Base-by-base conservation (phyloP, 1,139 yeast species). In the Suhomyces choctaworum region DNA sequence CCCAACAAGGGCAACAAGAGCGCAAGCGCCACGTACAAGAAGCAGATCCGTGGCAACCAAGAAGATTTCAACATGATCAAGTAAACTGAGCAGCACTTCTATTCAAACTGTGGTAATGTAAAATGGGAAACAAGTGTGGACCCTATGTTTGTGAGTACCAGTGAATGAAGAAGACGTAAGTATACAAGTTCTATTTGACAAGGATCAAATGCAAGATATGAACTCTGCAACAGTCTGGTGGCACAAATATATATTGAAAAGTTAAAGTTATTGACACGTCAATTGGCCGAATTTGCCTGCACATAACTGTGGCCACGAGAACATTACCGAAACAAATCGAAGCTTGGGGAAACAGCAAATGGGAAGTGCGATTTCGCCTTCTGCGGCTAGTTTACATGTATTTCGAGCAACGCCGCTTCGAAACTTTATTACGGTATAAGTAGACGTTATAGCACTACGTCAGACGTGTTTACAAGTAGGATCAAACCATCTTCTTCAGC, bases 21-120 rank as follows among this genome's bases (percentile, higher is more conserved):
- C 32, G 53, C 53, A 25, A 47, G 41, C 32, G 46, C 46, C 46
- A 49, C 51, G 39, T 48, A 48, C 22, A 48, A 46, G 29, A 48
- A 36, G 25, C 51, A 49, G 33, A 47, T 33, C 27, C 48, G 47
- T 37, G 52, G 51, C 32, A 48, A 47, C 52, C 52, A 48, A 26
- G 45, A 37, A 22, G 41, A 35, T 29, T 44, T 47, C 39, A 46
- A 32, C 45, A 39, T 46, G 34, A 29, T 35, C 26, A n/a, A 9
- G 12, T 22, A 22, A 7, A 9, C 7, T 22, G 24, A 22, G 5
- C 10, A n/a, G 24, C 7, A 7, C 10, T n/a, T n/a, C 12, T 22
- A 9, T n/a, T n/a, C 10, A n/a, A n/a, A 22, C 24, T 22, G 12
- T 9, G 24, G n/a, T 7, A n/a, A n/a, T n/a, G n/a, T n/a, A n/a